Percentiles rank a stretch among this genome's conserved stretches.
Conservation (phyloP, 805 yeast species). For the Ogataea methanolica region DNA sequence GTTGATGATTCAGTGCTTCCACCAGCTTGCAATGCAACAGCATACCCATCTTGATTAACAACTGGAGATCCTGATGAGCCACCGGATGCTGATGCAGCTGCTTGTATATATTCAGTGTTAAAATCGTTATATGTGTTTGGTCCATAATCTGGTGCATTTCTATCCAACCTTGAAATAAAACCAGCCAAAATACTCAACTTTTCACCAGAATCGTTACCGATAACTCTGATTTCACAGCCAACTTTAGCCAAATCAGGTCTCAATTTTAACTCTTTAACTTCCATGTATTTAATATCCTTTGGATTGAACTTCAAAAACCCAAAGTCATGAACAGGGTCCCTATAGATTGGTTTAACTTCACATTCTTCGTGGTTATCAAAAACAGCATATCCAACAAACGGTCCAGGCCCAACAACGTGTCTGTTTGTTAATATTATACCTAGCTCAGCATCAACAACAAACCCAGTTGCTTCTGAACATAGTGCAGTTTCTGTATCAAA, state of each 20-base stretch:
- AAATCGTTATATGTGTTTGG: constrained; percentile 84
- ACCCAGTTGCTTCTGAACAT: constrained; percentile 92
- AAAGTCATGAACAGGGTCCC: constrained; percentile 95
- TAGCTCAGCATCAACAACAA: constrained; percentile 76
- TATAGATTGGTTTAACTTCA: constrained; percentile 75
- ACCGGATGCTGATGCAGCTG: constrained; percentile 94
- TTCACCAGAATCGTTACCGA: constrained; percentile 97
- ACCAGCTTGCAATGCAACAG: constrained; percentile 92
- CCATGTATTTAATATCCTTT: constrained; percentile 63
- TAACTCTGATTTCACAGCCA: constrained; percentile 91
- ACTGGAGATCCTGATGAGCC: constrained; percentile 97
- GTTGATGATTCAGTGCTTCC: constrained; percentile 90
- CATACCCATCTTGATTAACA: constrained; percentile 82
- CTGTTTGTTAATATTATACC: constrained; percentile 89
- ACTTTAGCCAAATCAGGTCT: constrained; percentile 81
- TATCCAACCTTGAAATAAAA: constrained; percentile 76
- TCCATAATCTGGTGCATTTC: constrained; percentile 95
- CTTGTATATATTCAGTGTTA: constrained; percentile 91
- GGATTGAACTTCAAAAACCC: constrained; percentile 85
- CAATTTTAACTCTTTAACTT: constrained; percentile 58
- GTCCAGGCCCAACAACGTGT: constrained; percentile 95
- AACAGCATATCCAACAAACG: constrained; percentile 85
- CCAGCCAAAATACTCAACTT: constrained; percentile 86
- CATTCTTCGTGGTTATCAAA: constrained; percentile 95
- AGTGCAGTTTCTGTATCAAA: constrained; percentile 82